These are phyloP conservation scores for Solanum boliviense DNA, from an alignment of 257 asterid genomes.

Conservation along the genomic window DNA sequence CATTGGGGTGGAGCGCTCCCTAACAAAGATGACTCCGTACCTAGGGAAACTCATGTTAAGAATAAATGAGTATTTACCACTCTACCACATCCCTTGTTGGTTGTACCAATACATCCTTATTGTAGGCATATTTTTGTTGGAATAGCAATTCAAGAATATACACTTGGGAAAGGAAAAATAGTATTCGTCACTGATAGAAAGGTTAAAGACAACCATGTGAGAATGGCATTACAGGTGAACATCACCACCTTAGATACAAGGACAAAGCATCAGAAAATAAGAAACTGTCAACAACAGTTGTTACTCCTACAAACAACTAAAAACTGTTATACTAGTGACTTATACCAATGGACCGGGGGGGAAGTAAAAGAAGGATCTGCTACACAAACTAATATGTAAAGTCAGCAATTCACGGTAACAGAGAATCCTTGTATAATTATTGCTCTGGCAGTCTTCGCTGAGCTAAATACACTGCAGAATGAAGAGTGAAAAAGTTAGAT, in stretches of 20 bases:
- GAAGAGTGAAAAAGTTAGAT: neutral
- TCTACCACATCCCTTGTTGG: too few relatives aligned
- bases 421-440: neutral
- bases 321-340: neutral
- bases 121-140: neutral
- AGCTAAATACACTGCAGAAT: neutral
- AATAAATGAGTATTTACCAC: too few relatives aligned
- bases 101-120: neutral
- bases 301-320: neutral
- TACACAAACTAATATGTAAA: neutral
- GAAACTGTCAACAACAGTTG: neutral
- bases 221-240: neutral
- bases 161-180: neutral
- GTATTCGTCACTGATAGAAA: neutral
- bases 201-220: neutral
- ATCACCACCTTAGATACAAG: neutral
- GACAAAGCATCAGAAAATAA: neutral
- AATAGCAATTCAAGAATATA: neutral
- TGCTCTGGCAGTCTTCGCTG: neutral
- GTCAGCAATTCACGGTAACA: neutral
- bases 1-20: too few relatives aligned
- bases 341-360: neutral
- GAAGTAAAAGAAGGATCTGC: neutral
- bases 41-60: too few relatives aligned
- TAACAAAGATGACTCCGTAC: too few relatives aligned